Evolutionary conservation across 345 rosid genomes (phyloP).

Genomic region (Clarkia xantiana): DNA sequence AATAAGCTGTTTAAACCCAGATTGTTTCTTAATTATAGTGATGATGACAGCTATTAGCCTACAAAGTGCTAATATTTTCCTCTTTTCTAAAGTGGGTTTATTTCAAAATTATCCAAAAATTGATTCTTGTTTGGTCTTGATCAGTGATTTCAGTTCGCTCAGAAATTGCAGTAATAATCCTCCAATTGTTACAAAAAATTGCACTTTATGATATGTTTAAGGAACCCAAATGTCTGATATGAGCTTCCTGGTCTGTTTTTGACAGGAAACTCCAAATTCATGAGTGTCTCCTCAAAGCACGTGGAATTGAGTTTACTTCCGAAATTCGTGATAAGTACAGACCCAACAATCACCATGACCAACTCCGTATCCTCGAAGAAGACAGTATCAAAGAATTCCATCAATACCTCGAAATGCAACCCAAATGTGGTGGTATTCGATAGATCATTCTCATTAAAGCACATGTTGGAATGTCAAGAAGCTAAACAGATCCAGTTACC

Average conservation of each 20-base stretch:
- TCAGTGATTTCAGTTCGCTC: too few relatives aligned
- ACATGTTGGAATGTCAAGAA: constrained; percentile 13
- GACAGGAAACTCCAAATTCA: constrained; percentile 9
- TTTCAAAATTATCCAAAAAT: too few relatives aligned
- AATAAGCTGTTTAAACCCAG: too few relatives aligned
- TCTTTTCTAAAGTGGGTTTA: too few relatives aligned
- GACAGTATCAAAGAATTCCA: constrained; percentile 12
- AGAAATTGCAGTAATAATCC: too few relatives aligned
- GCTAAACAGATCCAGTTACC: neutral
- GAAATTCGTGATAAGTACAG: constrained; percentile 20
- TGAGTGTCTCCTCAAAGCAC: constrained; percentile 4
- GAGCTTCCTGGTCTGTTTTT: constrained; percentile 3
- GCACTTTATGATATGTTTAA: too few relatives aligned
- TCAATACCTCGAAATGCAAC: constrained; percentile 17
- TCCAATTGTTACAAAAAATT: too few relatives aligned
- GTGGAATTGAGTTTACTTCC: constrained; percentile 10
- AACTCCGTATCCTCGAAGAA: constrained; percentile 8
- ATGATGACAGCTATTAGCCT: too few relatives aligned
- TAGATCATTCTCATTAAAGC: constrained; percentile 19
- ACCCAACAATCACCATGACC: constrained; percentile 17
- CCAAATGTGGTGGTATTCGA: constrained; percentile 19
- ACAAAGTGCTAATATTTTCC: too few relatives aligned
- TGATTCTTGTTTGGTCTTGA: too few relatives aligned
- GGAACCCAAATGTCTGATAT: too few relatives aligned
- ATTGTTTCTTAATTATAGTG: too few relatives aligned